Evolutionary conservation across 192 early-diverging fungal genomes (phyloP), one percentile per base, ranked within the genome.

Genomic region (Mortierella antarctica): DNA sequence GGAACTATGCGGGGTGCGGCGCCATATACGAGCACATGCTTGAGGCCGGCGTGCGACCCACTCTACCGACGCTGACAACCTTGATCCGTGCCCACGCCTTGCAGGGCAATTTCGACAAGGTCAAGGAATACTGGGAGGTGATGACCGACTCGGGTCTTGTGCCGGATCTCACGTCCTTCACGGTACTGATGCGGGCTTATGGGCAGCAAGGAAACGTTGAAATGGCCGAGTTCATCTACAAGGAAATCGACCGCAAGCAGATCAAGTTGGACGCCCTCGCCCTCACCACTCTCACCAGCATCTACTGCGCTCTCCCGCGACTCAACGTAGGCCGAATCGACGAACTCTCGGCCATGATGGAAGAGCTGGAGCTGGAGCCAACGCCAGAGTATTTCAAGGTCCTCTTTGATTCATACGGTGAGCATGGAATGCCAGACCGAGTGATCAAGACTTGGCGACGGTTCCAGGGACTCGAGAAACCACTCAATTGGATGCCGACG

Each of bases 161-260:
- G 21, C 77, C 77, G 1, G 77, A 80, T 54, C 12, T 63, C 59
- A 72, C 56, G 40, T 57, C 77, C 5, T 80, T 63, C 54, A 80
- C 77, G 6, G 39, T 72, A 4, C 49, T 80, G 15, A 68, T 80
- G 65, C 70, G 63, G 45, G 63, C 70, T 7, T 80, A 80, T 17
- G 59, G 70, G 21, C 65, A 72, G 20, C 52, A 49, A 46, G 23
- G 57, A 17, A 80, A 80, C n/a, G 64, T 68, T 7, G 77, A 80
- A 49, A 80, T 80, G 77, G 70, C 64, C 9, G 77, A 80, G 65
- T 72, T 68, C 48, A 80, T 80, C n/a, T 80, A 50, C 54, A 67
- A 68, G 49, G 70, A 72, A 50, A 64, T 80, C 6, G 7, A n/a
- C 17, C 77, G 55, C 13, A 72, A 57, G 23, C 39, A 45, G 0